Conservation (phyloP, 805 yeast species). For the Candida ulmi region DNA sequence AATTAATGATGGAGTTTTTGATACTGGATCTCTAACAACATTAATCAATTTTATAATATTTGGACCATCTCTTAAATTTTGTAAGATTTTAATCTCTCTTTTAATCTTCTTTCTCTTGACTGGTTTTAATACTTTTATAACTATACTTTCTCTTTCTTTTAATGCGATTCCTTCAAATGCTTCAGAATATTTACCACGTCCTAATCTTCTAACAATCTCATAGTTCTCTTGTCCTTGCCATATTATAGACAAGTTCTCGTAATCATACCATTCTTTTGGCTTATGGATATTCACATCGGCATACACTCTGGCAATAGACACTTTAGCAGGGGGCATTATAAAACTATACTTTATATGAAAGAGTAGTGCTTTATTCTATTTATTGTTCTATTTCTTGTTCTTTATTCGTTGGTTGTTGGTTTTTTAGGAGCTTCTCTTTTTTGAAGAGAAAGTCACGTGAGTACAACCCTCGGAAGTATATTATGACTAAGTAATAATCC, state of each 20-base stretch:
- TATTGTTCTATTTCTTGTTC: no score
- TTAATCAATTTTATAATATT: slow-evolving; percentile 72
- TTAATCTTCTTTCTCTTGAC: slow-evolving; percentile 90
- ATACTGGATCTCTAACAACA: slow-evolving; percentile 80
- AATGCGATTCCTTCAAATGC: slow-evolving; percentile 82
- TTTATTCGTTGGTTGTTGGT: no score
- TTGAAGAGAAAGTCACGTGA: no score
- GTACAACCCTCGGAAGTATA: no score
- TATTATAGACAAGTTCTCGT: slow-evolving; percentile 60
- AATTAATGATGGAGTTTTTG: slow-evolving; percentile 82
- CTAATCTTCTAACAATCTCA: slow-evolving; percentile 79
- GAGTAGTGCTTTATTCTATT: no score
- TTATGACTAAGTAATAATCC: no score
- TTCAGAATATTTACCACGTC: slow-evolving; percentile 91
- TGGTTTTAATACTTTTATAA: slow-evolving; percentile 88
- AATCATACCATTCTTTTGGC: slow-evolving; percentile 86
- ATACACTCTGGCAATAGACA: slow-evolving; percentile 69
- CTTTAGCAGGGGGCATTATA: neutral
- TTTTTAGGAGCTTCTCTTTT: no score
- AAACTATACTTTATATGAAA: no score
- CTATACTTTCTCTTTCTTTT: slow-evolving; percentile 57
- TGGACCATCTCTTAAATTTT: slow-evolving; percentile 80
- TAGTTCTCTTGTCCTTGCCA: slow-evolving; percentile 87
- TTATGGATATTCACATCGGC: slow-evolving; percentile 71
- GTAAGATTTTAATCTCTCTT: slow-evolving; percentile 82